Evolutionary conservation across 495 filamentous ascomycete genomes (phyloP).

Genomic region (Talaromyces nanjingensis): DNA sequence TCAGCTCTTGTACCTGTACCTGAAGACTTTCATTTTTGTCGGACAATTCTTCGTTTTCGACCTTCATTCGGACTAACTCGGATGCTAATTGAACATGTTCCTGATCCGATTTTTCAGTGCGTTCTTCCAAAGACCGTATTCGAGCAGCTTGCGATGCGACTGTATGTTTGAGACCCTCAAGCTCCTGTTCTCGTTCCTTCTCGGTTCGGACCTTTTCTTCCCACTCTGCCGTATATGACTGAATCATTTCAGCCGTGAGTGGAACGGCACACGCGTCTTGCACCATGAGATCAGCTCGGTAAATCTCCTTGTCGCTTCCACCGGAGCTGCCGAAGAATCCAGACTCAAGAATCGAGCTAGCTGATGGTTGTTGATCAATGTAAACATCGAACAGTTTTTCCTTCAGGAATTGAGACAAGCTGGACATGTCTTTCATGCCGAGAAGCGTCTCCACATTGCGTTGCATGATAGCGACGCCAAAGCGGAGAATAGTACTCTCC

Average conservation of each 20-base stretch:
- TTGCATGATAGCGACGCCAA: constrained; percentile 90
- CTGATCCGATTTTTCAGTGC: constrained; percentile 78
- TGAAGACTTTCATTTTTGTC: constrained; percentile 84
- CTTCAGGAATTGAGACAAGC: constrained; percentile 81
- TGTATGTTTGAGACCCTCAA: constrained; percentile 64
- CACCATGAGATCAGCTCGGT: constrained; percentile 87
- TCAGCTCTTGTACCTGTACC: constrained; percentile 74
- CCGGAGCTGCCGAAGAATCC: constrained; percentile 95
- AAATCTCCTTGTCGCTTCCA: constrained; percentile 87
- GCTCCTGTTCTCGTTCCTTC: constrained; percentile 72
- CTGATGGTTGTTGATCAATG: constrained; percentile 84
- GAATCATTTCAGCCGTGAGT: constrained; percentile 72
- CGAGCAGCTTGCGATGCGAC: constrained; percentile 58
- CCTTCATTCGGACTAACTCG: constrained; percentile 82
- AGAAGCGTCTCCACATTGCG: constrained; percentile 79
- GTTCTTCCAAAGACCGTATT: constrained; percentile 77
- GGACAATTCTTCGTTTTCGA: constrained; percentile 81
- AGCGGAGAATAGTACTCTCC: constrained; percentile 82
- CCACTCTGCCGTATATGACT: constrained; percentile 80
- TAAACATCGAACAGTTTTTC: constrained; percentile 94
- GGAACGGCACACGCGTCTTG: constrained; percentile 89
- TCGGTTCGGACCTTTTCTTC: constrained; percentile 74
- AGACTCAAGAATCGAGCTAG: constrained; percentile 82
- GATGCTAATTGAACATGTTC: constrained; percentile 92
- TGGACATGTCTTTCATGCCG: constrained; percentile 81